Base-by-base conservation (phyloP, 805 yeast species). In the Suhomyces sp. region DNA sequence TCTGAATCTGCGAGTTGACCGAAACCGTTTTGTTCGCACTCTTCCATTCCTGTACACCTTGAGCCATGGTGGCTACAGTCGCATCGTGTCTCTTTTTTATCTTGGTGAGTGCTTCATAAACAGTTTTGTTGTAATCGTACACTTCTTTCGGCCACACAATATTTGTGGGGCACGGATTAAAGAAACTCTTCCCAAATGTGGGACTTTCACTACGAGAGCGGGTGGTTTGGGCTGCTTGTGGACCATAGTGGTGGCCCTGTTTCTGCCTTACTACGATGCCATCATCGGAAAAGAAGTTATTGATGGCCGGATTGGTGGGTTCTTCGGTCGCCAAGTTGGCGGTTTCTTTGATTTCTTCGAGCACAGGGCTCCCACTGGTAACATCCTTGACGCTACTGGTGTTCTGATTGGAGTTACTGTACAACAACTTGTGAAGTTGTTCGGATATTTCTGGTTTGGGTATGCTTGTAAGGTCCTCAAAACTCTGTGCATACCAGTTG, bases 1-100 rank as follows among this genome's bases (percentile, higher is more conserved):
- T 78, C 68, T 91, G 96, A 33, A 91, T 83, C 10, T 89, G 82
- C 49, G 84, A 78, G 62, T 87, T 89, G 39, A 87, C 84, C 27
- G 79, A 57, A 43, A 78, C 72, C 10, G 78, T 73, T 48, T 65
- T 75, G 66, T 68, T 72, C 39, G 65, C 69, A 22, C 76, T 77
- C 62, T 90, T 90, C 96, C 97, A 91, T 66, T 89, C 96, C 60
- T 86, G 86, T 7, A 91, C 96, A 33, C 97, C 97, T 58, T 89
- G 89, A 0, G 96, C 96, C 62, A 91, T 85, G 0, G 97, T 89
- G 13, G 96, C 85, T 15, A 91, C 97, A 0, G 96, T 92, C 7
- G 96, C 96, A 67, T 91, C 97, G 66, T 90, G 97, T 31, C 97
- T 76, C 57, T 80, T 82, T 64, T 90, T 91, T 68, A 90, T 90